These are phyloP conservation scores for Elaphomyces granulatus DNA, from an alignment of 495 filamentous ascomycete species.

Conservation along the genomic window DNA sequence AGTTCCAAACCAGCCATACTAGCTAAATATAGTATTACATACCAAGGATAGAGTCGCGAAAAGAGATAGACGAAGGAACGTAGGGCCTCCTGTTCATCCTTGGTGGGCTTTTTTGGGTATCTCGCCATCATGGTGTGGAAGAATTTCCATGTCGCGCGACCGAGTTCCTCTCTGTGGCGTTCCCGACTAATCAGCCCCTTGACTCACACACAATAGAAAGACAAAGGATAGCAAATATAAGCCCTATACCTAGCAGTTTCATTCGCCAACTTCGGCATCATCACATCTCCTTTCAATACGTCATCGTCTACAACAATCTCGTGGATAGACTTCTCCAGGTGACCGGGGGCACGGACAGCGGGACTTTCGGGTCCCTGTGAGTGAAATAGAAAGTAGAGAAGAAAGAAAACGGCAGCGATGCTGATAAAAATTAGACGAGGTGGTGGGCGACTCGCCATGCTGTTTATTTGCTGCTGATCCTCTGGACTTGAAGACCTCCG, in stretches of 20 bases:
- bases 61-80: conserved; percentile 81
- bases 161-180: conserved; percentile 59
- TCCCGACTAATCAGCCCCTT: background rate
- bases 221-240: background rate
- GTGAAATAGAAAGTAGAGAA: conserved; percentile 24
- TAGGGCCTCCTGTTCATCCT: conserved; percentile 72
- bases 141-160: conserved; percentile 79
- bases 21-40: conserved; percentile 4
- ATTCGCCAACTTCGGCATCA: conserved; percentile 84
- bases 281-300: conserved; percentile 58
- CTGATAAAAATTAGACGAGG: conserved; percentile 27
- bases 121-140: conserved; percentile 92
- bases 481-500: too few species aligned
- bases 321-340: conserved; percentile 18
- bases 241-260: conserved; percentile 54
- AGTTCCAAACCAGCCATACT: background rate
- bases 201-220: background rate
- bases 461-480: too few species aligned
- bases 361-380: conserved; percentile 29
- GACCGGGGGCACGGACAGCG: conserved; percentile 29
- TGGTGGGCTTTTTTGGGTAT: conserved; percentile 73
- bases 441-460: conserved; percentile 31
- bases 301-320: conserved; percentile 16
- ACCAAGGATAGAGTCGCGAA: conserved; percentile 80
- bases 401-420: conserved; percentile 21